Base-by-base conservation (phyloP, 768 basidiomycete species). In the Leccinum longicurvipes region DNA sequence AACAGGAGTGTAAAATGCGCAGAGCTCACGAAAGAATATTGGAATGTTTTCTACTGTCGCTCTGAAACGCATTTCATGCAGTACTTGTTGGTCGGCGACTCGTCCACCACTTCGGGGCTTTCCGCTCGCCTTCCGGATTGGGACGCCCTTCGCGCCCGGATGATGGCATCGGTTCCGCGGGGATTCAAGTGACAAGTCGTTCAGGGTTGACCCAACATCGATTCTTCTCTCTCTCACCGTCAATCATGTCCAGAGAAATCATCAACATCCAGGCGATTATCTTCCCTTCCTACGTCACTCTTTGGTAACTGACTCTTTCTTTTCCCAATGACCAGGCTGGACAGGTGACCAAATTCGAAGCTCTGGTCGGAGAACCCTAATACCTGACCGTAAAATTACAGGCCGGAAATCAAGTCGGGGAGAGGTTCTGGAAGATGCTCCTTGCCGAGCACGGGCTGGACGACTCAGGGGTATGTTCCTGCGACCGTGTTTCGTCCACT, bases 351-450 rank as follows among this genome's bases (percentile, higher is more conserved):
- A 11, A 42, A 50, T 25, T 23, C 29, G 28, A 12, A n/a, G 39
- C 10, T n/a, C 27, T 31, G 32, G 6, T 32, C 32, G 47, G 34
- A 23, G 47, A 56, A 60, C 51, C 58, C 54, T 58, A 56, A 57
- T 50, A 51, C 59, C 58, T 69, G 50, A 67, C 55, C 4, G 12
- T 55, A 67, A 67, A 51, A 5, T 54, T 59, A 4, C 48, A 86
- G 83, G 87, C 87, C 27, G 84, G 87, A 60, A 88, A 87, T 64
- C 85, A 86, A 72, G 82, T 91, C 44, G 92, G 93, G 51, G 89
- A 91, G 64, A 80, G 81, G 45, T 98, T 96, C 72, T 97, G 94
- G 94, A 78, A 86, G 57, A 85, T 87, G 81, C 82, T 96, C 54
- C 79, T 97, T 23, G 82, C 84, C 15, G 91, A 94, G 73, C 93